phyloP scores from a whole-genome alignment of 2,329 filamentous ascomycete species.

The Fusarium tricinctum region DNA sequence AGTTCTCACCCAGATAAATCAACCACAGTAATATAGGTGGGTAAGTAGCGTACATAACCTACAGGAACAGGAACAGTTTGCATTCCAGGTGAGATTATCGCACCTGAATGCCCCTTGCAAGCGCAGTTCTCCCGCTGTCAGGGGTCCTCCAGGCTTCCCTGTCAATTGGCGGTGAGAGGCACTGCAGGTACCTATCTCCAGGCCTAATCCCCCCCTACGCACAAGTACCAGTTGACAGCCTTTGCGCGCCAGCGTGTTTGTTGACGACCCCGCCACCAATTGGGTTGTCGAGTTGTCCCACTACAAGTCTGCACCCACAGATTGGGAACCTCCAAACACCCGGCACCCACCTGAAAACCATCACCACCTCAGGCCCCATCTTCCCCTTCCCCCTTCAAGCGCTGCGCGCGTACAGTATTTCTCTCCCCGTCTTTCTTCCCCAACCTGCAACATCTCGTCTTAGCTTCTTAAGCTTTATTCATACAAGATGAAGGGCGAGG shows the following conservation, averaged over 20 bases:
- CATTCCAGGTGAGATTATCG: constrained; percentile 21
- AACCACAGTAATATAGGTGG: background rate
- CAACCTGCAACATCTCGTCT: constrained; percentile 40
- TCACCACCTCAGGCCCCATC: constrained; percentile 51
- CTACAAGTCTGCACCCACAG: constrained; percentile 43
- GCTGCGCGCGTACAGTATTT: constrained; percentile 54
- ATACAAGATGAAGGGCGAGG: constrained; percentile 70
- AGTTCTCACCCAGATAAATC: background rate
- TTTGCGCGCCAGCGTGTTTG: constrained; percentile 29
- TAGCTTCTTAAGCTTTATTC: constrained; percentile 43
- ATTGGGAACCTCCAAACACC: constrained; percentile 49
- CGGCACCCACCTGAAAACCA: constrained; percentile 51
- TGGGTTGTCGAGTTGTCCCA: constrained; percentile 42
- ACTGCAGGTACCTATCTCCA: constrained; percentile 30
- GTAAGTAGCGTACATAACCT: too few species aligned
- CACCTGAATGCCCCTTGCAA: constrained; percentile 46
- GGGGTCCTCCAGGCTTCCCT: constrained; percentile 39
- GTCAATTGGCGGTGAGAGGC: constrained; percentile 51
- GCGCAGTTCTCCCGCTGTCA: constrained; percentile 35
- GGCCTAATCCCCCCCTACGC: constrained; percentile 28
- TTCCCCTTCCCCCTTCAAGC: constrained; percentile 50
- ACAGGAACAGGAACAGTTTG: constrained; percentile 3
- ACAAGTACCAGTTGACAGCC: constrained; percentile 24
- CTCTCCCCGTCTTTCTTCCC: constrained; percentile 43
- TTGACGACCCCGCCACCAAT: constrained; percentile 49